Evolutionary conservation across 176 grass and related monocot species (phyloP).

Genomic region (Oryza meridionalis): DNA sequence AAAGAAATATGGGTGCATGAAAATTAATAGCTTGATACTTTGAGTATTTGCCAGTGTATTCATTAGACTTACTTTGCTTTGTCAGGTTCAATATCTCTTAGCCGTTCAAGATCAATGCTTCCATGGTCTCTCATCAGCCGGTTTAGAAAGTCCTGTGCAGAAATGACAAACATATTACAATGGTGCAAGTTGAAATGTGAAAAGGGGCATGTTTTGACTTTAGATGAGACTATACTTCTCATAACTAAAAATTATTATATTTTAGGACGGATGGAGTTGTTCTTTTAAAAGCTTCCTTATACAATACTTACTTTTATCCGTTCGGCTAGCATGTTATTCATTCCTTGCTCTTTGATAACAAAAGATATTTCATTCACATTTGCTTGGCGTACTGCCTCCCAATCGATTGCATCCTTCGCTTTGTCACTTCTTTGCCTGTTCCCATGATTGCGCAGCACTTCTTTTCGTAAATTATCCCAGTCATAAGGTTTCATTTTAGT

Average conservation of each 20-base stretch:
- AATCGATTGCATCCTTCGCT: conserved; percentile 73
- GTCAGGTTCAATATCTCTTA: conserved; percentile 68
- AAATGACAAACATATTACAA: conserved; percentile 30
- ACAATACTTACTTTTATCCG: conserved; percentile 69
- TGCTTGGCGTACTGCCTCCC: conserved; percentile 67
- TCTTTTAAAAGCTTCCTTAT: conserved; percentile 20
- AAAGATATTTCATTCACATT: conserved; percentile 66
- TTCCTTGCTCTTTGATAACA: conserved; percentile 76
- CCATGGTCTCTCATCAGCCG: conserved; percentile 71
- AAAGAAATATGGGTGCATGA: conserved; percentile 4
- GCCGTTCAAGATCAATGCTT: conserved; percentile 87
- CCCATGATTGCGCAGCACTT: conserved; percentile 31
- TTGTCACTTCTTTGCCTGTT: conserved; percentile 60
- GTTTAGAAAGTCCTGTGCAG: conserved; percentile 66
- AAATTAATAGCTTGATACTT: not conserved
- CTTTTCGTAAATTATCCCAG: conserved; percentile 88
- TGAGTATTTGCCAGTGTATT: conserved; percentile 19
- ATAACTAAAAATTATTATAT: not conserved
- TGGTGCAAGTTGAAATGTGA: not conserved
- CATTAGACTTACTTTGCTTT: conserved; percentile 76
- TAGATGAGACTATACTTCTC: conserved; percentile 12
- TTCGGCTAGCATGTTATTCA: conserved; percentile 90
- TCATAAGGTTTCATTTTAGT: conserved; percentile 60
- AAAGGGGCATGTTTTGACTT: not conserved
- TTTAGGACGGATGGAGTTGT: no score